Percentiles rank a stretch among this genome's conserved stretches.
Conservation (phyloP, 1,139 yeast species). For the Suhomyces taliae region DNA sequence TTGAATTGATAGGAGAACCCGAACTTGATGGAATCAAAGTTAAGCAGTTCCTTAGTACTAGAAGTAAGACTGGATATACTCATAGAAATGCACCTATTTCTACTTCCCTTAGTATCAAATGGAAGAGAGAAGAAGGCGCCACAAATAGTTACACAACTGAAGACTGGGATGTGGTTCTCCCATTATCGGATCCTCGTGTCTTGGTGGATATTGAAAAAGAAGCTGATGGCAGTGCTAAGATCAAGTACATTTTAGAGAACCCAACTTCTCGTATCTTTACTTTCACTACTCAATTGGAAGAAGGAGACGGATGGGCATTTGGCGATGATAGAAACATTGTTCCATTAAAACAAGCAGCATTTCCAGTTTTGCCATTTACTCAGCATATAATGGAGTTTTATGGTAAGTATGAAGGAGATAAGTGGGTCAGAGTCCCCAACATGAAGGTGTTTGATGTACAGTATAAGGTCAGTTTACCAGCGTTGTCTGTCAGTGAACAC, state of each 20-base stretch:
- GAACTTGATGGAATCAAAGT: conserved; percentile 2
- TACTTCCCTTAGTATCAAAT: conserved; percentile 27
- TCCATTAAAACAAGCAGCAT: conserved; percentile 30
- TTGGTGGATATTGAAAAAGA: conserved; percentile 36
- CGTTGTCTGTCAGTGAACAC: conserved; percentile 43
- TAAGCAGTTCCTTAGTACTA: conserved; percentile 33
- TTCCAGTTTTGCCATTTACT: conserved; percentile 65
- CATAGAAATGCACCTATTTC: conserved; percentile 41
- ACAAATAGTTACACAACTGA: conserved; percentile 29
- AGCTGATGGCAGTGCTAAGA: conserved; percentile 18
- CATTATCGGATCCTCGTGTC: conserved; percentile 70
- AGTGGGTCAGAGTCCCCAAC: conserved; percentile 49
- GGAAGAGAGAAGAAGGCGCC: conserved; percentile 30
- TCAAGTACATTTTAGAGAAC: conserved; percentile 64
- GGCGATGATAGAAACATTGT: conserved; percentile 26
- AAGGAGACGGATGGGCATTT: conserved; percentile 30
- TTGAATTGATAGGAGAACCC: conserved; percentile 20
- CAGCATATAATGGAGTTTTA: conserved; percentile 43
- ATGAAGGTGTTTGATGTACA: conserved; percentile 64
- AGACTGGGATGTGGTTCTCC: conserved; percentile 53
- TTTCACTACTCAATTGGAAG: conserved; percentile 50
- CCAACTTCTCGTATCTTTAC: conserved; percentile 70
- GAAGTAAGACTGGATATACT: conserved; percentile 39
- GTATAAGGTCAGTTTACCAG: conserved; percentile 63
- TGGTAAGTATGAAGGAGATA: conserved; percentile 27